A percentile compares a stretch with the other conserved stretches of the same genome.
Conservation (phyloP, 1,284 basidiomycete species). For the Lentinula novae-zelandiae region DNA sequence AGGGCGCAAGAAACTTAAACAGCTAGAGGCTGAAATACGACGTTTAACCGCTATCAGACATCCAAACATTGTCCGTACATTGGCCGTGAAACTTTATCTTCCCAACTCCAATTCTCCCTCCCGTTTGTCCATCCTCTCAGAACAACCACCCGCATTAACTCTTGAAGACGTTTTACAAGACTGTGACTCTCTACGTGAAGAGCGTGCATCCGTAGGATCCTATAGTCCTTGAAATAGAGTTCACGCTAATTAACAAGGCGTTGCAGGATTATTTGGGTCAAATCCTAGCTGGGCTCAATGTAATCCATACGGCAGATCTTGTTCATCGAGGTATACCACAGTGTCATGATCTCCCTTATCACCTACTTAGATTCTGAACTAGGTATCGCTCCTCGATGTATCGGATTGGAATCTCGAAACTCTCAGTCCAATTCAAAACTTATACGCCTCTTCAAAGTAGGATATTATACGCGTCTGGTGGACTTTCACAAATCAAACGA, state of each 20-base stretch:
- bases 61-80: slow-evolving; percentile 55
- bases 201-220: slow-evolving; percentile 52
- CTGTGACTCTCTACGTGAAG: slow-evolving; percentile 60
- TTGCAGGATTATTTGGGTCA: slow-evolving; percentile 66
- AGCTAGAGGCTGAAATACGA: slow-evolving; percentile 62
- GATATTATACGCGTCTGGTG: slow-evolving; percentile 59
- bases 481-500: slow-evolving; percentile 75
- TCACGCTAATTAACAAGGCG: not conserved
- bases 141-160: slow-evolving; percentile 60
- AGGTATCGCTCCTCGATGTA: slow-evolving; percentile 54
- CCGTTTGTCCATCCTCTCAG: slow-evolving; percentile 58
- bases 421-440: slow-evolving; percentile 48
- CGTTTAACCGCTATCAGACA: slow-evolving; percentile 56
- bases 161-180: slow-evolving; percentile 68
- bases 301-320: slow-evolving; percentile 57
- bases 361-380: not conserved
- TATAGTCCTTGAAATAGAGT: not conserved
- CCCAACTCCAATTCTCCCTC: slow-evolving; percentile 46
- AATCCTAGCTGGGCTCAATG: slow-evolving; percentile 62
- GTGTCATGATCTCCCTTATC: not conserved
- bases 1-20: slow-evolving; percentile 57
- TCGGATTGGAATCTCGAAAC: slow-evolving; percentile 53
- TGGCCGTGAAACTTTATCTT: slow-evolving; percentile 59
- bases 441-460: slow-evolving; percentile 63
- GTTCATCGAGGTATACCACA: slow-evolving; percentile 54